phyloP scores from a whole-genome alignment of 2,329 filamentous ascomycete species.

The Pseudocercospora pini-densiflorae region DNA sequence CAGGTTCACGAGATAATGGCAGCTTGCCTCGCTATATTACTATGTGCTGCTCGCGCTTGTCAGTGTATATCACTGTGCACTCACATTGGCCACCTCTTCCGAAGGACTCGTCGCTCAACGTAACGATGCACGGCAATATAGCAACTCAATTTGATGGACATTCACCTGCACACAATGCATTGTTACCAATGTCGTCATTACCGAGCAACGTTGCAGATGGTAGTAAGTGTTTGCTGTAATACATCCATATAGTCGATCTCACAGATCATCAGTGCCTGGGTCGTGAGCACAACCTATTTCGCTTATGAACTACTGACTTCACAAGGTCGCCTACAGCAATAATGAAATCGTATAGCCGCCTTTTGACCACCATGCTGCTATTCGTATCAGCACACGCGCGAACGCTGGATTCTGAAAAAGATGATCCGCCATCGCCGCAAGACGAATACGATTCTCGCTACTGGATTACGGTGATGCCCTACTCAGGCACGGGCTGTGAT shows the following conservation, averaged over 20 bases:
- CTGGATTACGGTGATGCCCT: conserved; percentile 1
- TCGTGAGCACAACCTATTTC: not conserved
- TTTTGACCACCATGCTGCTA: not conserved
- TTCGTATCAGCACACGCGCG: not conserved
- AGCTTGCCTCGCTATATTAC: too few relatives aligned
- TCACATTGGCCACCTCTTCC: too few relatives aligned
- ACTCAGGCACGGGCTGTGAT: not conserved
- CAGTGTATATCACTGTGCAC: too few relatives aligned
- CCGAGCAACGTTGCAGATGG: not conserved
- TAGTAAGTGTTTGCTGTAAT: not conserved
- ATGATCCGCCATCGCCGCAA: not conserved
- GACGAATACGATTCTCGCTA: not conserved
- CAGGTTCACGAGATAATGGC: too few relatives aligned
- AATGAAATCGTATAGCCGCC: not conserved
- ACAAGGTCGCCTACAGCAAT: not conserved
- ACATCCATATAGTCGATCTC: too few relatives aligned
- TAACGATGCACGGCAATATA: too few relatives aligned
- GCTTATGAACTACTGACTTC: not conserved
- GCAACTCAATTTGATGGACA: too few relatives aligned
- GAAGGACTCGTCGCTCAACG: too few relatives aligned
- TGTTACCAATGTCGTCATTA: not conserved
- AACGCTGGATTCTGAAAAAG: not conserved
- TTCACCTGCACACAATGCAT: not conserved
- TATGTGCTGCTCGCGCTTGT: too few relatives aligned
- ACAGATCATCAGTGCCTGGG: not conserved